These are phyloP conservation scores for Euphorbia peplus DNA, from an alignment of 345 rosid genomes.

Conservation along the genomic window DNA sequence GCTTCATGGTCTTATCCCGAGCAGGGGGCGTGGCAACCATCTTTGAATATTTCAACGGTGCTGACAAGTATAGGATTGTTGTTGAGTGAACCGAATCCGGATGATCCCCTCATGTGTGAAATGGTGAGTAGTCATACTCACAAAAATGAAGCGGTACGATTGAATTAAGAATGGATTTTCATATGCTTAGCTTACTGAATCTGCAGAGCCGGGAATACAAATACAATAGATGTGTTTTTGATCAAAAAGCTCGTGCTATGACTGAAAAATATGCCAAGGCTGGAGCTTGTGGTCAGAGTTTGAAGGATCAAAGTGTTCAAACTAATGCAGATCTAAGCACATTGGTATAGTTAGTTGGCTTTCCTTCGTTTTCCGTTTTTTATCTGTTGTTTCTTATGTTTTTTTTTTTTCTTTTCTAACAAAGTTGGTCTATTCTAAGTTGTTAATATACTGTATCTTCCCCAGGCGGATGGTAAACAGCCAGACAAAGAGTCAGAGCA, in stretches of 20 bases:
- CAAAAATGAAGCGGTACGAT: neutral
- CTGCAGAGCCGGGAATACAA: slow-evolving; percentile 79
- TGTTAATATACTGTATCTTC: neutral
- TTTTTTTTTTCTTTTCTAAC: too few relatives aligned
- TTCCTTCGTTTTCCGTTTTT: neutral
- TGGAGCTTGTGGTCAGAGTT: slow-evolving; percentile 34
- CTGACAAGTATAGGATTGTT: slow-evolving; percentile 64
- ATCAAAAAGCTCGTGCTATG: slow-evolving; percentile 64
- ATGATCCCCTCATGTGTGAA: slow-evolving; percentile 83
- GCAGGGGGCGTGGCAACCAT: slow-evolving; percentile 94
- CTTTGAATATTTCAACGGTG: slow-evolving; percentile 76
- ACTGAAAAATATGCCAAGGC: slow-evolving; percentile 60
- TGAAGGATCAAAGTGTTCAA: slow-evolving; percentile 25
- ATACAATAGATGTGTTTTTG: slow-evolving; percentile 68
- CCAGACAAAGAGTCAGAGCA: slow-evolving; percentile 21
- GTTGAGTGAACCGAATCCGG: slow-evolving; percentile 77
- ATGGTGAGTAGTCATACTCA: slow-evolving; percentile 47
- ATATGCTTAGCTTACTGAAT: slow-evolving; percentile 19
- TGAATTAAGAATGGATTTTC: neutral
- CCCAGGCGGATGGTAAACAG: slow-evolving; percentile 40
- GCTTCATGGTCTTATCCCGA: slow-evolving; percentile 12
- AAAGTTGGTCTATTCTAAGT: neutral
- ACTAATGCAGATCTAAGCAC: slow-evolving; percentile 16
- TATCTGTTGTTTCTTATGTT: too few relatives aligned
- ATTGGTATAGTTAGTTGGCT: slow-evolving; percentile 16